A percentile compares a stretch with the other conserved stretches of the same genome.
phyloP scores from a whole-genome alignment of 164 flowering plant species.

The Akebia trifoliata region DNA sequence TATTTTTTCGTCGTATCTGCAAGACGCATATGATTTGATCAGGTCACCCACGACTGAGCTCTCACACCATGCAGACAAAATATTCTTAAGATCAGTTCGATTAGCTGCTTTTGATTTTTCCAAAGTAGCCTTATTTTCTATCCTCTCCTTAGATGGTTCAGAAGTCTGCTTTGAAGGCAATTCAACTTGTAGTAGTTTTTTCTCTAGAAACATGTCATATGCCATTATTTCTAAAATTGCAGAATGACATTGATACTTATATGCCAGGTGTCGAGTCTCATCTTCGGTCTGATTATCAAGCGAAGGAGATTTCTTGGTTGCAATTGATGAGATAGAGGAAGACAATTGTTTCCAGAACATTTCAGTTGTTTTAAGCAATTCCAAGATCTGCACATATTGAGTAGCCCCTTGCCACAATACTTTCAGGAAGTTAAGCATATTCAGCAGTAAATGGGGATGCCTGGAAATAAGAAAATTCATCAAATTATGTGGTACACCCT shows the following conservation, averaged over 20 bases:
- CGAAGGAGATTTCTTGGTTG: slow-evolving; percentile 18
- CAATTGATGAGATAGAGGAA: slow-evolving; percentile 19
- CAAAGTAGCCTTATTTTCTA: slow-evolving; percentile 14
- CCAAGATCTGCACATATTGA: slow-evolving; percentile 51
- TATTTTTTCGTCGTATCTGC: slow-evolving; percentile 39
- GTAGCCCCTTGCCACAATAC: slow-evolving; percentile 82
- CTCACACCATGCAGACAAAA: slow-evolving; percentile 47
- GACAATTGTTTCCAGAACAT: slow-evolving; percentile 62
- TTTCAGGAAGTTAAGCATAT: slow-evolving; percentile 59
- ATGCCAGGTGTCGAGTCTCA: slow-evolving; percentile 32
- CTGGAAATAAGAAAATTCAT: slow-evolving; percentile 34
- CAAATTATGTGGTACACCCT: not conserved
- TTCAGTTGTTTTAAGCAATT: slow-evolving; percentile 40
- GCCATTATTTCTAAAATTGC: slow-evolving; percentile 61
- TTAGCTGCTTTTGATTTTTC: slow-evolving; percentile 25
- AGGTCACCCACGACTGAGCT: slow-evolving; percentile 40
- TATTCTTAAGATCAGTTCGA: slow-evolving; percentile 29
- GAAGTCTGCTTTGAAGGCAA: slow-evolving; percentile 24
- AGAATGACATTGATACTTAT: slow-evolving; percentile 57
- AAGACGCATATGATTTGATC: slow-evolving; percentile 48
- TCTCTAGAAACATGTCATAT: slow-evolving; percentile 56
- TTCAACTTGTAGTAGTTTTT: slow-evolving; percentile 48
- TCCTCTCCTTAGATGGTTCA: slow-evolving; percentile 26
- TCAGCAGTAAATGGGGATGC: slow-evolving; percentile 48
- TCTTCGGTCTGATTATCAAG: slow-evolving; percentile 25